Percentiles rank a stretch among this genome's conserved stretches.
These are phyloP conservation scores for Priceomyces castillae DNA, from an alignment of 805 yeast genomes.

Conservation along the genomic window DNA sequence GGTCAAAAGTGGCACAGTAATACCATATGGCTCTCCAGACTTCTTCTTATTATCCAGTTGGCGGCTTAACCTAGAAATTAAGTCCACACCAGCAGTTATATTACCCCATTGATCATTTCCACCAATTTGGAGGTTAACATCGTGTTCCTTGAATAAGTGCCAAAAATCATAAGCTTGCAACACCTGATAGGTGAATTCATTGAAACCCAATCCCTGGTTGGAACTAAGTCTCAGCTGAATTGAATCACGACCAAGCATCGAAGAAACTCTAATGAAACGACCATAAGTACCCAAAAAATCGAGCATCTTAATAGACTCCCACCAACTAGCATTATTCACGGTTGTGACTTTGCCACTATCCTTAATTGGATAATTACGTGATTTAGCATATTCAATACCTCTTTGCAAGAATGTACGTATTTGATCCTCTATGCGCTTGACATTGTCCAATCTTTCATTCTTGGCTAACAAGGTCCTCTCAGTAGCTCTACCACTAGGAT, in stretches of 20 bases:
- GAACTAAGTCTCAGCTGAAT: constrained; percentile 70
- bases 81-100: constrained; percentile 91
- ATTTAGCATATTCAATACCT: constrained; percentile 61
- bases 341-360: constrained; percentile 40
- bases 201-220: constrained; percentile 81
- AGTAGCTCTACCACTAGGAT: constrained; percentile 86
- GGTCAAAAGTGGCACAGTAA: constrained; percentile 87
- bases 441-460: constrained; percentile 52
- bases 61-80: constrained; percentile 59
- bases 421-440: constrained; percentile 58
- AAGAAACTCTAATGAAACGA: constrained; percentile 70
- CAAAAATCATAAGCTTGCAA: constrained; percentile 93
- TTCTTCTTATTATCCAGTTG: constrained; percentile 8
- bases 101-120: constrained; percentile 99
- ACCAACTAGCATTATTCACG: constrained; percentile 79
- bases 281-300: constrained; percentile 80
- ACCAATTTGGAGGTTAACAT: constrained; percentile 79
- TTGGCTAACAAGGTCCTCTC: constrained; percentile 66
- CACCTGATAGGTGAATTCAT: constrained; percentile 90
- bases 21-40: constrained; percentile 49
- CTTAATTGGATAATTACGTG: constrained; percentile 39
- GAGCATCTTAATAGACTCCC: constrained; percentile 72
- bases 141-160: constrained; percentile 59
- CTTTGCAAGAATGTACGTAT: constrained; percentile 56
- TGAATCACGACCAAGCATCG: constrained; percentile 88